Percentiles rank a stretch among this genome's conserved stretches.
Conservation (phyloP, 2,329 filamentous ascomycete genomes). For the Fusarium sp. region DNA sequence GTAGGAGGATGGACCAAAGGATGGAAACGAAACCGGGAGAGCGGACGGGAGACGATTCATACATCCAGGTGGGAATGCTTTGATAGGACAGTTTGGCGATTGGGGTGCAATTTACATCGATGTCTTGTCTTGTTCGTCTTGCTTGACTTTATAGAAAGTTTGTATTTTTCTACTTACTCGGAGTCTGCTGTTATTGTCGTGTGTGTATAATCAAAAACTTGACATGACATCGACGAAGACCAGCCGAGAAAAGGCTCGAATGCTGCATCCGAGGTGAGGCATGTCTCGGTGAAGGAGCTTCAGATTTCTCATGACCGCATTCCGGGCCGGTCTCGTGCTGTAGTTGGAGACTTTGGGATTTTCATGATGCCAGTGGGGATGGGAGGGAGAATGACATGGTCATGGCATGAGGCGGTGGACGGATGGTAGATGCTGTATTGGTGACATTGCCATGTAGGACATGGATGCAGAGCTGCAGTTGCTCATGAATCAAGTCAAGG, state of each 20-base stretch:
- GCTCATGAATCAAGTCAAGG: neutral
- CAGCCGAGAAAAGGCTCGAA: neutral
- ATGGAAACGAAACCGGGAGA: conserved; percentile 14
- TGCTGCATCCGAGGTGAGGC: neutral
- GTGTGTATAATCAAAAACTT: neutral
- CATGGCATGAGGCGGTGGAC: neutral
- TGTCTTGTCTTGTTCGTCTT: conserved; percentile 43
- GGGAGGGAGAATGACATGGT: neutral
- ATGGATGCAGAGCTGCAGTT: neutral
- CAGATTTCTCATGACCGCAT: neutral
- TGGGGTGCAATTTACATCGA: conserved; percentile 61
- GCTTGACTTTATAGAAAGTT: conserved; percentile 29
- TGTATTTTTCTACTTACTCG: conserved; percentile 12
- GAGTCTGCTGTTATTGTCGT: neutral
- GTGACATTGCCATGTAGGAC: neutral
- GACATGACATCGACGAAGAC: neutral
- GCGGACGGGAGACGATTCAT: conserved; percentile 49
- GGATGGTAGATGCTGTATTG: neutral
- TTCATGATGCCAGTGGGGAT: neutral
- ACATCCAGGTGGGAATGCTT: conserved; percentile 55
- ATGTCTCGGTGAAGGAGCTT: neutral
- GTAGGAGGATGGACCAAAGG: conserved; percentile 16
- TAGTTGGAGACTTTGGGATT: neutral
- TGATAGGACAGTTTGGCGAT: conserved; percentile 64
- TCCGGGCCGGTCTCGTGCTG: neutral